Conservation (phyloP, 2,329 filamentous ascomycete species). For the Hypocrella siamensis region DNA sequence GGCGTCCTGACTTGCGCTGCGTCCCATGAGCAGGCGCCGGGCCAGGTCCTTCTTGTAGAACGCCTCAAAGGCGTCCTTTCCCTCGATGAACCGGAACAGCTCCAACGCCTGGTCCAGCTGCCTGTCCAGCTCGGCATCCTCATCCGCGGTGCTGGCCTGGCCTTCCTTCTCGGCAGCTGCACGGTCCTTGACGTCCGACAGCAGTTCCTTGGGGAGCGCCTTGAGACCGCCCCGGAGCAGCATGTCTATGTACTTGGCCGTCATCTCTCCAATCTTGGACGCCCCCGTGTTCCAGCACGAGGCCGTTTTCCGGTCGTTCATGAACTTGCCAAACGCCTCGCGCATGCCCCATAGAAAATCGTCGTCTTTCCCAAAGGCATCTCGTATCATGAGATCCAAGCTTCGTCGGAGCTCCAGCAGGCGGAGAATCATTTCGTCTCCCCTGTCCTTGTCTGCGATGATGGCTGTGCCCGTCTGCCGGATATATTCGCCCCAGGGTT, state of each 20-base stretch:
- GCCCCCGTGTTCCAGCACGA: slow-evolving; percentile 67
- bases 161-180: slow-evolving; percentile 43
- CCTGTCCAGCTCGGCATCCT: slow-evolving; percentile 80
- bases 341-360: slow-evolving; percentile 63
- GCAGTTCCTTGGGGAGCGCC: slow-evolving; percentile 54
- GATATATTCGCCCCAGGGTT: slow-evolving; percentile 69
- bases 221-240: slow-evolving; percentile 79
- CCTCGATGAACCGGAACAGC: slow-evolving; percentile 90
- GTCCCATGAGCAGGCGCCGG: slow-evolving; percentile 72
- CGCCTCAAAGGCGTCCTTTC: slow-evolving; percentile 94
- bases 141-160: slow-evolving; percentile 57
- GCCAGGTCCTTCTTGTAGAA: slow-evolving; percentile 99
- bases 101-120: slow-evolving; percentile 89
- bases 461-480: slow-evolving; percentile 58
- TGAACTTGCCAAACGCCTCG: slow-evolving; percentile 76
- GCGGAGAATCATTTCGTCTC: slow-evolving; percentile 73
- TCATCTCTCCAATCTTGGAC: slow-evolving; percentile 95
- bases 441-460: slow-evolving; percentile 62
- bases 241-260: slow-evolving; percentile 89
- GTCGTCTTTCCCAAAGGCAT: slow-evolving; percentile 65
- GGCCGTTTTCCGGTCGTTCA: slow-evolving; percentile 71
- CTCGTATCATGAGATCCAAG: slow-evolving; percentile 60
- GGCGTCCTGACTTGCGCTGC: slow-evolving; percentile 86
- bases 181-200: slow-evolving; percentile 44
- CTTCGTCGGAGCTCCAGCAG: slow-evolving; percentile 68